Evolutionary conservation across 192 early-diverging fungal genomes (phyloP).

Genomic region (Coemansia sp.): DNA sequence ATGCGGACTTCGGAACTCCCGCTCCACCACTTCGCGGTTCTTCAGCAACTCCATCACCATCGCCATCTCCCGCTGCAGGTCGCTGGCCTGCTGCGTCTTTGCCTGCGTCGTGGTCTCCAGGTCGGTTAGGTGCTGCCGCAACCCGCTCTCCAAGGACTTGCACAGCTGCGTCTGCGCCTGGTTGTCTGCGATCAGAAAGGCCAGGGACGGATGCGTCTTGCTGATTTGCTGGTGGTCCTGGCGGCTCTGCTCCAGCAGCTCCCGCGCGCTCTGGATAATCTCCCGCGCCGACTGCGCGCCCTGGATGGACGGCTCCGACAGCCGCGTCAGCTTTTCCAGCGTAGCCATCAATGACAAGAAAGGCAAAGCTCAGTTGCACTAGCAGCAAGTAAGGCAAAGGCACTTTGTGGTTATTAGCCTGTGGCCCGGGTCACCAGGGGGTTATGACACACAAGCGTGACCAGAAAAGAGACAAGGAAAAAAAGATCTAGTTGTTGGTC

Average conservation of each 20-base stretch:
- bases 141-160: conserved; percentile 3
- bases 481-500: conserved; percentile 10
- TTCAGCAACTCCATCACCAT: conserved; percentile 40
- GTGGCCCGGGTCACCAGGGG: no score
- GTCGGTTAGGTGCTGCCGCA: conserved; percentile 4
- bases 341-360: no score
- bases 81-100: conserved; percentile 23
- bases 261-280: conserved; percentile 7
- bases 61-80: conserved; percentile 32
- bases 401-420: background rate
- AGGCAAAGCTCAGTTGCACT: no score
- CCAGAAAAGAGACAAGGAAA: background rate
- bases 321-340: conserved; percentile 34
- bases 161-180: conserved; percentile 8
- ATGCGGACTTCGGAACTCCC: conserved; percentile 31
- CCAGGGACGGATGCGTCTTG: conserved; percentile 37
- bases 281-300: conserved; percentile 28
- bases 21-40: conserved; percentile 39
- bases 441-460: background rate
- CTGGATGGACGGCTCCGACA: conserved; percentile 46
- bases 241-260: conserved; percentile 22
- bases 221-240: conserved; percentile 24
- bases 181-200: conserved; percentile 40
- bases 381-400: no score
- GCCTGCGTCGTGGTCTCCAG: background rate